Conservation (phyloP, 2,329 filamentous ascomycete genomes). For the Botrytis porri region DNA sequence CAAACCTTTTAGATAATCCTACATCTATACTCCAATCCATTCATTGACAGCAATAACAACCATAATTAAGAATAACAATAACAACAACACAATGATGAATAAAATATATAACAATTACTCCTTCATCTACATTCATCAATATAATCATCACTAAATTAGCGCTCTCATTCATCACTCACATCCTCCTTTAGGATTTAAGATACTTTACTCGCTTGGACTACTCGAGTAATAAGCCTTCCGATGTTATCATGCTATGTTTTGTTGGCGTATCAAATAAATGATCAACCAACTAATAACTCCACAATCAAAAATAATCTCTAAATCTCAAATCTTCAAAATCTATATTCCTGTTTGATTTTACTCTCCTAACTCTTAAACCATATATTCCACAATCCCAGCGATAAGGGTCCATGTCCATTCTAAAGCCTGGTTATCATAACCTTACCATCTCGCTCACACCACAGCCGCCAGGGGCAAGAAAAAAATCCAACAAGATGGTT, state of each 20-base stretch:
- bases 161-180: background rate
- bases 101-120: too few relatives aligned
- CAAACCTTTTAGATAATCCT: too few relatives aligned
- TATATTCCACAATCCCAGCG: background rate
- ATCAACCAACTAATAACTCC: too few relatives aligned
- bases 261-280: background rate
- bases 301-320: background rate
- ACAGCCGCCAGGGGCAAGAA: constrained; percentile 4
- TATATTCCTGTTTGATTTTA: background rate
- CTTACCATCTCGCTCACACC: constrained; percentile 7
- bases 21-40: too few relatives aligned
- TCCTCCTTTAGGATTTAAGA: background rate
- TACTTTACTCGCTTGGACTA: too few relatives aligned
- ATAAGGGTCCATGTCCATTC: too few relatives aligned
- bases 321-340: background rate
- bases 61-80: too few relatives aligned
- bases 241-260: background rate
- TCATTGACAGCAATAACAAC: too few relatives aligned
- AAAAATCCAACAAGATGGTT: constrained; percentile 8
- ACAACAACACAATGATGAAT: too few relatives aligned
- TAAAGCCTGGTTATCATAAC: background rate
- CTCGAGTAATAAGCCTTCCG: background rate
- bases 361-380: background rate
- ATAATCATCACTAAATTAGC: background rate
- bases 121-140: too few relatives aligned